Evolutionary conservation across 345 rosid genomes (phyloP).

Genomic region (Eucalyptus cloeziana): DNA sequence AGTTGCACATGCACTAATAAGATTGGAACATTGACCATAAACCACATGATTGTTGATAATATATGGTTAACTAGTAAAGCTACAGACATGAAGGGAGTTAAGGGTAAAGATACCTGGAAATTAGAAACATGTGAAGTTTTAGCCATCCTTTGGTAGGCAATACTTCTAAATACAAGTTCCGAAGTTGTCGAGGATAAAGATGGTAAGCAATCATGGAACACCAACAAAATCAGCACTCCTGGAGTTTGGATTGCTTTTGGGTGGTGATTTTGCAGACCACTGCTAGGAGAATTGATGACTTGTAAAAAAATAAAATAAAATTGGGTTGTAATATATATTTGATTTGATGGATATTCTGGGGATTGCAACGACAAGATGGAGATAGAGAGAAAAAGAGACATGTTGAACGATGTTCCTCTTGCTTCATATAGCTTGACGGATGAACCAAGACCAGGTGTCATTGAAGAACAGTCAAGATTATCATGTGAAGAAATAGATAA

Average conservation of each 20-base stretch:
- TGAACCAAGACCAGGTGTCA: no score
- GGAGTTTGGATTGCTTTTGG: conserved; percentile 73
- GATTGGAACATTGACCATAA: conserved; percentile 90
- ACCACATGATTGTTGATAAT: conserved; percentile 85
- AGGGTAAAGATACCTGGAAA: conserved; percentile 16
- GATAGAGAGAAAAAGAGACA: no score
- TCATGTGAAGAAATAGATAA: no score
- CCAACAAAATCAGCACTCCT: conserved; percentile 85
- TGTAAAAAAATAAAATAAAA: no score
- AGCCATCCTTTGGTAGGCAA: conserved; percentile 41
- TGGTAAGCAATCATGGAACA: conserved; percentile 58
- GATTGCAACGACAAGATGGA: no score
- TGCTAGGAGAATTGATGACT: conserved; percentile 15
- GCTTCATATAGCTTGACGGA: no score
- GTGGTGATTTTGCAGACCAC: conserved; percentile 44
- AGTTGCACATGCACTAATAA: conserved; percentile 90
- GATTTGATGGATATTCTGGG: no score
- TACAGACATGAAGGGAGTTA: conserved; percentile 13
- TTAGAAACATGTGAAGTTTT: conserved; percentile 30
- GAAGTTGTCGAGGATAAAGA: conserved; percentile 74
- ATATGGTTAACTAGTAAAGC: conserved; percentile 49
- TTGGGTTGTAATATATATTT: no score
- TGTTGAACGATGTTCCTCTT: no score
- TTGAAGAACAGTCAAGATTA: no score
- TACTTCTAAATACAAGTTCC: conserved; percentile 73